These are phyloP conservation scores for Hericium alpestre DNA, from an alignment of 768 basidiomycete species.

Conservation along the genomic window DNA sequence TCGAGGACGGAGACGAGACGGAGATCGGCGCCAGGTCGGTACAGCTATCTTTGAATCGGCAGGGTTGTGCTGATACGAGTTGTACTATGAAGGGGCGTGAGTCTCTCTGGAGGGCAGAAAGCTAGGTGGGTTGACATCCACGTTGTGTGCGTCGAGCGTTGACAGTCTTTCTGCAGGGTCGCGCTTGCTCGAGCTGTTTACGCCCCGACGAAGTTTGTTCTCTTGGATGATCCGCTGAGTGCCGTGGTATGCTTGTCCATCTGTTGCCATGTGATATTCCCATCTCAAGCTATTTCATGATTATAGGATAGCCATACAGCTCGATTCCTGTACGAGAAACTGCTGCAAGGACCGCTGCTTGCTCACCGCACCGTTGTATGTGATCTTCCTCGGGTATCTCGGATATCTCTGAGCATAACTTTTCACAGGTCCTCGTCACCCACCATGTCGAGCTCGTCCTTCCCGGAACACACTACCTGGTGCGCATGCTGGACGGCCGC, in stretches of 20 bases:
- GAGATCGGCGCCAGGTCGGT: constrained; percentile 66
- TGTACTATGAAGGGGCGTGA: constrained; percentile 42
- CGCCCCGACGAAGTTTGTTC: constrained; percentile 37
- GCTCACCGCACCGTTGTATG: constrained; percentile 56
- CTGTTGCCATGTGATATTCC: neutral
- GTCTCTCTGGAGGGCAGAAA: constrained; percentile 75
- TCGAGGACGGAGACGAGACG: constrained; percentile 81
- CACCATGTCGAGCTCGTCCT: constrained; percentile 80
- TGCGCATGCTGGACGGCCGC: constrained; percentile 74
- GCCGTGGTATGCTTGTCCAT: constrained; percentile 50
- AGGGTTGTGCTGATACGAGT: neutral
- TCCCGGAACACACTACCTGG: constrained; percentile 59
- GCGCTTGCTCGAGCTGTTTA: constrained; percentile 80
- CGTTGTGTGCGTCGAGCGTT: neutral
- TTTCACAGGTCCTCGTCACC: constrained; percentile 53
- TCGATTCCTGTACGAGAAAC: constrained; percentile 48
- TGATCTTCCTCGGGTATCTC: neutral
- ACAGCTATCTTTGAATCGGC: neutral
- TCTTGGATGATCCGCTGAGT: constrained; percentile 76
- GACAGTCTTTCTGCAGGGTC: constrained; percentile 35
- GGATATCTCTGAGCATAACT: neutral
- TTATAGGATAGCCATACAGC: constrained; percentile 61
- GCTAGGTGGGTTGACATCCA: constrained; percentile 36
- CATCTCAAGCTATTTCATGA: neutral
- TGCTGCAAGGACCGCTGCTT: constrained; percentile 58